Evolutionary conservation across 192 early-diverging fungal species (phyloP).

Genomic region (Coemansia sp.): DNA sequence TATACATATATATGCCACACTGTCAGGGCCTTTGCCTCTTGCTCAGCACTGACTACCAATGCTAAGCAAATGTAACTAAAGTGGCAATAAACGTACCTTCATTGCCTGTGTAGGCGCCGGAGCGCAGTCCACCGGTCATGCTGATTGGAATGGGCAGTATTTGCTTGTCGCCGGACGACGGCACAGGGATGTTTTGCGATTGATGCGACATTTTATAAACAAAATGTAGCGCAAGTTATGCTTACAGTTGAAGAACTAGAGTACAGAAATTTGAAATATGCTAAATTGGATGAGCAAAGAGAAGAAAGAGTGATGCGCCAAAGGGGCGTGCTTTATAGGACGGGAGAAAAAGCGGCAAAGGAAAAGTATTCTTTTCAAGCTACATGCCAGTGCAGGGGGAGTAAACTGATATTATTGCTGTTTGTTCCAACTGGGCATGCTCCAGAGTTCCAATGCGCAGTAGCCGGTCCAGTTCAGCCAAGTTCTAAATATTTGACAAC

Average conservation of each 20-base stretch:
- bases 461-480: neutral
- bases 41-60: neutral
- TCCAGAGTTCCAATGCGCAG: too few species aligned
- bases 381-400: too few species aligned
- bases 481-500: neutral
- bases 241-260: constrained; percentile 8
- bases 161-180: constrained; percentile 3
- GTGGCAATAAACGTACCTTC: neutral
- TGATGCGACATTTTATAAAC: constrained; percentile 32
- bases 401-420: too few species aligned
- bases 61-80: neutral
- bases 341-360: neutral
- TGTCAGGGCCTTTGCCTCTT: neutral
- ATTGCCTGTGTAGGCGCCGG: neutral
- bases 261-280: constrained; percentile 1
- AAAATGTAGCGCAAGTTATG: neutral
- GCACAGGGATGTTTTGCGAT: constrained; percentile 5
- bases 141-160: constrained; percentile 30
- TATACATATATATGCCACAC: neutral
- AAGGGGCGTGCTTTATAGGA: constrained; percentile 1
- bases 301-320: neutral
- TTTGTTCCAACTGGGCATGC: too few species aligned
- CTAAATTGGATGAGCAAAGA: constrained; percentile 12
- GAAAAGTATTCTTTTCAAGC: neutral
- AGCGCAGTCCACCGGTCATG: neutral